phyloP scores from a whole-genome alignment of 768 basidiomycete genomes.

The Mycena latifolia region DNA sequence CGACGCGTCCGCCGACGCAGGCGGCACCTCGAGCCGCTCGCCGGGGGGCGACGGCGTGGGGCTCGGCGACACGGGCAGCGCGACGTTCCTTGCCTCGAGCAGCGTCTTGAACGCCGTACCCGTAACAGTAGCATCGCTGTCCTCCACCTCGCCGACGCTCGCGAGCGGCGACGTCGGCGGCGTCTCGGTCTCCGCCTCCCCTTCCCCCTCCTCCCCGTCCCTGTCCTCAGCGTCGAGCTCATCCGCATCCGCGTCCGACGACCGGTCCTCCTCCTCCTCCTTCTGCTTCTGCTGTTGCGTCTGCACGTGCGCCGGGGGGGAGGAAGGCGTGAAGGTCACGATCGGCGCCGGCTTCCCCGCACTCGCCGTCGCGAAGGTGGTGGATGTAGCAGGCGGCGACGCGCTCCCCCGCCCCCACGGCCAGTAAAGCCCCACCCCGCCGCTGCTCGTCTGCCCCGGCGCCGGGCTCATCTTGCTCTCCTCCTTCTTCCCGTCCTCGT shows the following conservation, averaged over 20 bases:
- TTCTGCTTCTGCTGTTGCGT: no score
- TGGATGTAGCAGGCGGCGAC: background rate
- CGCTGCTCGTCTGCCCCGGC: constrained; percentile 21
- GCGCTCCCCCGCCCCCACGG: constrained; percentile 25
- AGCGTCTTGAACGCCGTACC: background rate
- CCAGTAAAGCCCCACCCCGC: constrained; percentile 36
- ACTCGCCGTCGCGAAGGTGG: no score
- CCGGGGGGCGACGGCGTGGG: no score
- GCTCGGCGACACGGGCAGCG: background rate
- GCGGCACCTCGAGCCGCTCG: no score
- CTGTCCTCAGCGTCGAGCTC: constrained; percentile 6
- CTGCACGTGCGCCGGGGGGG: no score
- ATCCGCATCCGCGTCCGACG: background rate
- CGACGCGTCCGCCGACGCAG: constrained; percentile 39
- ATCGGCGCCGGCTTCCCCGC: background rate
- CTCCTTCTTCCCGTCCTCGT: constrained; percentile 7
- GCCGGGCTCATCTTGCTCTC: constrained; percentile 11
- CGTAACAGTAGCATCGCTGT: background rate
- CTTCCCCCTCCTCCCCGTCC: no score
- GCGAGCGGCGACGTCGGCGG: constrained; percentile 32
- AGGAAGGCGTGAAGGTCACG: background rate
- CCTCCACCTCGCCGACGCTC: background rate
- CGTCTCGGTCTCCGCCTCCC: constrained; percentile 22
- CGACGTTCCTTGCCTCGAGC: no score
- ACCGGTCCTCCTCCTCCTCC: constrained; percentile 16